Evolutionary conservation across 192 early-diverging fungal genomes (phyloP), one percentile per base, ranked within the genome.

Genomic region (Coemansia sp.): DNA sequence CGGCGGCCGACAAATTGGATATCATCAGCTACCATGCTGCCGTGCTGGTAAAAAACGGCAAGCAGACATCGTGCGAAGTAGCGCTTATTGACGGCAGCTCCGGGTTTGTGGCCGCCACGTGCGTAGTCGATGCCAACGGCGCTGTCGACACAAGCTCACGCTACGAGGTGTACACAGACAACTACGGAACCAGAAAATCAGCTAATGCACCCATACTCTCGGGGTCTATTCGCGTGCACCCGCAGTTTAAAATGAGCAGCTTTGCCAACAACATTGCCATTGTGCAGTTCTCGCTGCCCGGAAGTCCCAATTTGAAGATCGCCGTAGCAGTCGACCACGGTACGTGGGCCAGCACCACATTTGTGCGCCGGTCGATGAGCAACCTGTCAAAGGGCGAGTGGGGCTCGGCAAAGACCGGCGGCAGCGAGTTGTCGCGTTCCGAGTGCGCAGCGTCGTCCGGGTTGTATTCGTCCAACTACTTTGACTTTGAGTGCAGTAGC

Each of bases 251-350:
- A 20, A 17, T 46, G 2, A 23, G 36, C 1, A 66, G 66, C 1
- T 65, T 79, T 21, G 71, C 70, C 55, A 73, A 79, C 60, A 79
- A 79, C 42, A 69, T 75, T 46, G 73, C 73, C 31, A 20, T 69
- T 0, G 52, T 75, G 37, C 49, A 59, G 54, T 75, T 66, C n/a
- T 23, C 26, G 12, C 50, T 62, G 20, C 49, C 4, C 10, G 48
- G 12, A 36, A 46, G 12, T 25, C 57, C n/a, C n/a, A 19, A 10
- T 25, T 78, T 66, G 69, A 40, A 20, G 9, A 69, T 66, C 52
- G 22, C 26, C 8, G 64, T 78, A 20, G 70, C 70, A 2, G 66
- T 68, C 4, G 51, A 66, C 51, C 60, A 19, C 11, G 28, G 21
- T 28, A 62, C 64, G 19, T 72, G 69, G 70, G 37, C 22, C 0